These are phyloP conservation scores for Tulasnella sp. DNA, from an alignment of 768 basidiomycete genomes.

Conservation along the genomic window DNA sequence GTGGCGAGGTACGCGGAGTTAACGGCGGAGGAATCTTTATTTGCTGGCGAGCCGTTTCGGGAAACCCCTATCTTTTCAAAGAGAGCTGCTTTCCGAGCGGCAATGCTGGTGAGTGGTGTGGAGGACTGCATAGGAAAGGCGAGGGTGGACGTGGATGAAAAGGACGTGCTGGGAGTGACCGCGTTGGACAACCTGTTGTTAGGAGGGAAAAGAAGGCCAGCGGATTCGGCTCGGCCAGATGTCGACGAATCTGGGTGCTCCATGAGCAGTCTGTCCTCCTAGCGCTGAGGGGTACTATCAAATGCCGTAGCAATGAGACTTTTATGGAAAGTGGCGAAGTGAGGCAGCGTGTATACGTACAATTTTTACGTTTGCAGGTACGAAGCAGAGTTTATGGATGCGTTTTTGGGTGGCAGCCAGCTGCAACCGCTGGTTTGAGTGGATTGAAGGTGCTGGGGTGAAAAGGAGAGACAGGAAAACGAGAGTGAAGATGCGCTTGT, in stretches of 20 bases:
- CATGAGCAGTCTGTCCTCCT: neutral
- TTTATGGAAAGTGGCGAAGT: neutral
- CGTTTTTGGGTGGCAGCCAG: neutral
- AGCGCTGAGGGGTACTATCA: neutral
- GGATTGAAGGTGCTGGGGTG: neutral
- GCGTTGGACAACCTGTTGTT: neutral
- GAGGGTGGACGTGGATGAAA: neutral
- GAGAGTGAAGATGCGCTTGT: neutral
- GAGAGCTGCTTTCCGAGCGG: constrained; percentile 10
- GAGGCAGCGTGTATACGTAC: neutral
- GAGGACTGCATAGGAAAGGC: neutral
- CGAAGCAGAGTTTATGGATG: neutral
- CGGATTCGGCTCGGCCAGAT: neutral
- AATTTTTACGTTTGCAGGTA: neutral
- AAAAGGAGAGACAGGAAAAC: neutral
- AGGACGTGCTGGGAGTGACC: neutral
- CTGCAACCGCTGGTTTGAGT: neutral
- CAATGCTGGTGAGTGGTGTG: constrained; percentile 4
- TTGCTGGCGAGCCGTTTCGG: neutral
- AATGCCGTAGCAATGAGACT: neutral
- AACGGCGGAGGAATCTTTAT: neutral
- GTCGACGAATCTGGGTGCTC: neutral
- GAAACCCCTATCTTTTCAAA: constrained; percentile 9
- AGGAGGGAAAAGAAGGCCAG: neutral
- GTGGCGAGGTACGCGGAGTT: neutral